Base-by-base conservation (phyloP, 306 rosid species). In the Cucumis hystrix region DNA sequence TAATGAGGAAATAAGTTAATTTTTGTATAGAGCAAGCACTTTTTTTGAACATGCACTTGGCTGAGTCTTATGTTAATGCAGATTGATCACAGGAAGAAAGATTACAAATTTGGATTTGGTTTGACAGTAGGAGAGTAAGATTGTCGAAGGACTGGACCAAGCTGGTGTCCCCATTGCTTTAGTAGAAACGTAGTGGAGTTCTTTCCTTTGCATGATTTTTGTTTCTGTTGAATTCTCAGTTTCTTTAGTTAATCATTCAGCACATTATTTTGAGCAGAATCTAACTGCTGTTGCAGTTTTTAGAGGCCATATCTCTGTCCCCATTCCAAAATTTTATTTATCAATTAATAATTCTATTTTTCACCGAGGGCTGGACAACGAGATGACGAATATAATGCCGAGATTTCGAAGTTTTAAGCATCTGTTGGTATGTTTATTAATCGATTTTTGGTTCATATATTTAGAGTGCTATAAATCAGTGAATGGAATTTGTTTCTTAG, bases 41-140 rank as follows among this genome's bases (percentile, higher is more conserved):
- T 16, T 13, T 61, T 12, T 33, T 33, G 5, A 17, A 64, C 70
- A 7, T 35, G 45, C 47, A 37, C 47, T 39, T 43, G 75, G 6
- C 13, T 71, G 45, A 67, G 30, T 49, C 60, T 66, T 15, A 11
- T 79, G 59, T 68, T 68, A 61, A 49, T 83, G 93, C 97, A 92
- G 97, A 88, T 96, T 76, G 99, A 96, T 81, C 97, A 92, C 83
- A 83, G 37, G 83, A 96, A 86, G 96, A 96, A 92, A 76, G 99
- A 96, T 87, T 96, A 92, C 96, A 96, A 92, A 84, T 92, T 96
- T 63, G 98, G 99, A 68, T 96, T 96, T 82, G 99, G 99, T 78
- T 86, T 96, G 90, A 92, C 92, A 12, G 97, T 96, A 65, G 99
- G 99, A 72, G 98, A 96, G 83, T 92, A 86, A 86, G 91, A 77